Evolutionary conservation across 192 early-diverging fungal species (phyloP).

Genomic region (Coemansia sp.): DNA sequence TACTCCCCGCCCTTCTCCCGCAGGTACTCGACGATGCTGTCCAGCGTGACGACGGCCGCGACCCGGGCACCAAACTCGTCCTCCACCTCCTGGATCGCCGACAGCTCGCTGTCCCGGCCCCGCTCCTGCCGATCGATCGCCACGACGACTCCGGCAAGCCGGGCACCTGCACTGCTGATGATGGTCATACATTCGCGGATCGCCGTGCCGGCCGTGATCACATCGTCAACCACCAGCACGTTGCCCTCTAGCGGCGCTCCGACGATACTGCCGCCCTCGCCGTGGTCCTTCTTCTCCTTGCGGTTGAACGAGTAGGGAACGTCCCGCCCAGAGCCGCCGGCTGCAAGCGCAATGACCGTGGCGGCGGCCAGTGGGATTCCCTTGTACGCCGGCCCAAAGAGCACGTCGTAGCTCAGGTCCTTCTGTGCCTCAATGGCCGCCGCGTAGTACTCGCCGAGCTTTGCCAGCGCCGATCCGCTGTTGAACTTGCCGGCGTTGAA

Average conservation of each 20-base stretch:
- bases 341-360: constrained; percentile 70
- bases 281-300: constrained; percentile 99
- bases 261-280: constrained; percentile 94
- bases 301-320: constrained; percentile 93
- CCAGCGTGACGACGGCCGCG: constrained; percentile 78
- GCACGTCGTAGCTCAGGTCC: constrained; percentile 68
- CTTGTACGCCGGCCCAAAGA: constrained; percentile 99
- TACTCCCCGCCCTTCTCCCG: constrained; percentile 49
- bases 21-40: constrained; percentile 84
- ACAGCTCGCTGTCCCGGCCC: constrained; percentile 59
- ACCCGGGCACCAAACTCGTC: constrained; percentile 73
- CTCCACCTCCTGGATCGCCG: constrained; percentile 92
- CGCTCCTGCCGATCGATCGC: constrained; percentile 90
- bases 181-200: constrained; percentile 85
- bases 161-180: constrained; percentile 66
- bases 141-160: constrained; percentile 79
- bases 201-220: constrained; percentile 99
- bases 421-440: constrained; percentile 65
- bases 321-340: constrained; percentile 38
- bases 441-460: constrained; percentile 88
- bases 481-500: constrained; percentile 97
- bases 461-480: constrained; percentile 73
- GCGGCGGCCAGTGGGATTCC: constrained; percentile 90
- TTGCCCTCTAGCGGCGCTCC: constrained; percentile 71
- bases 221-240: constrained; percentile 91